Conservation (phyloP, 2,329 filamentous ascomycete species). For the Trichoderma sp. region DNA sequence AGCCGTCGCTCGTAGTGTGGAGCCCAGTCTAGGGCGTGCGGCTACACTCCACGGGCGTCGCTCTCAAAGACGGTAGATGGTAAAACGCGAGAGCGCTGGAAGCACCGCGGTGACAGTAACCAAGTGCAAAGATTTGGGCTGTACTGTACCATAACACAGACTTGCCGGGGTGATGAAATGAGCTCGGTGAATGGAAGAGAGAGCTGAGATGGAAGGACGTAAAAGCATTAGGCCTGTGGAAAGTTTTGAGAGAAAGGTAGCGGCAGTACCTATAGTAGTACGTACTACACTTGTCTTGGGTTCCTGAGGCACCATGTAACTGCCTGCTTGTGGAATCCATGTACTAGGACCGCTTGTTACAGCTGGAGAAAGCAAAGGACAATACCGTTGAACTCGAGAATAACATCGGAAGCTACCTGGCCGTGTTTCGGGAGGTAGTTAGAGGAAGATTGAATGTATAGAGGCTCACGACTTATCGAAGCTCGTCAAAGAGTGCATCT, state of each 20-base stretch:
- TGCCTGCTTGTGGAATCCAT: not conserved
- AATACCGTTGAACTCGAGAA: not conserved
- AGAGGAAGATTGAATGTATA: not conserved
- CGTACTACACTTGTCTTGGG: not conserved
- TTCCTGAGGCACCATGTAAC: not conserved
- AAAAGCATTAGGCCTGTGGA: not conserved
- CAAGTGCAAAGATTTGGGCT: not conserved
- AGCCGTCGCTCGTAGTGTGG: not conserved
- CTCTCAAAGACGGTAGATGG: slow-evolving; percentile 15
- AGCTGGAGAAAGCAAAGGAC: not conserved
- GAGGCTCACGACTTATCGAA: not conserved
- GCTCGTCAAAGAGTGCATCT: not conserved
- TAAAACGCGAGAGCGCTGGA: slow-evolving; percentile 12
- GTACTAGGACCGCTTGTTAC: not conserved
- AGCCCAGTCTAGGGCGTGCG: slow-evolving; percentile 4
- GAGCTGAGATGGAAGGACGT: not conserved
- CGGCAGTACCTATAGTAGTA: not conserved
- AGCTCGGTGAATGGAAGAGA: not conserved
- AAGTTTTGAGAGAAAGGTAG: not conserved
- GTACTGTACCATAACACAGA: not conserved
- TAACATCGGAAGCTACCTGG: not conserved
- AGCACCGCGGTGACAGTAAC: slow-evolving; percentile 5
- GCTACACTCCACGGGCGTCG: slow-evolving; percentile 22
- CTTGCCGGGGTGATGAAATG: not conserved
- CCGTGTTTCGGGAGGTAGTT: not conserved